Conservation (phyloP, 1,139 yeast genomes). For the Hansenula lynferdii region DNA sequence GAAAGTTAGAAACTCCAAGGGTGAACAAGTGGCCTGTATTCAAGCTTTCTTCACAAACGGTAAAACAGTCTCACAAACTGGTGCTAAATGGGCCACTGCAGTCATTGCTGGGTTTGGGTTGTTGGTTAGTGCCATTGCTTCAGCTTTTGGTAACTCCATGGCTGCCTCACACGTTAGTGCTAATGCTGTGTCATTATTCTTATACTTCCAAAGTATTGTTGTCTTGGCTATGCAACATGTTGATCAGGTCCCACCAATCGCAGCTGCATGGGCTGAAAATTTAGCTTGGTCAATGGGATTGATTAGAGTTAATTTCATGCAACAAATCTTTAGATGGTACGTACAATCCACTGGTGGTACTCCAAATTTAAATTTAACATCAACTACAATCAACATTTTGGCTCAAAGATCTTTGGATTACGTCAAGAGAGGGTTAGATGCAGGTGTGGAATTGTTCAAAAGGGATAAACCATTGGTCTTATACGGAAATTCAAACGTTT, state of each 20-base stretch:
- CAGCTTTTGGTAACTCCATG: conserved; percentile 72
- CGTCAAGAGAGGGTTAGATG: conserved; percentile 17
- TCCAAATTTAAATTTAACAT: conserved; percentile 56
- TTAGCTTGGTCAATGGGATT: conserved; percentile 86
- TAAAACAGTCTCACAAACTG: conserved; percentile 67
- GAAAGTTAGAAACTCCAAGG: conserved; percentile 33
- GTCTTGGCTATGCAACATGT: conserved; percentile 70
- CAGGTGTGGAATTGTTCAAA: conserved; percentile 18
- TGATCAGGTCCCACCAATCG: conserved; percentile 73
- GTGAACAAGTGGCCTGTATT: conserved; percentile 54
- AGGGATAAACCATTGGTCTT: conserved; percentile 29
- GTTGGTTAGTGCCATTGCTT: conserved; percentile 59
- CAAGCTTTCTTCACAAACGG: conserved; percentile 70
- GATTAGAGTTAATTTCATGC: conserved; percentile 65
- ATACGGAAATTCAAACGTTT: conserved; percentile 41
- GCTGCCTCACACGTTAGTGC: conserved; percentile 79
- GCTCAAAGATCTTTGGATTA: conserved; percentile 58
- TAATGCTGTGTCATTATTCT: conserved; percentile 65
- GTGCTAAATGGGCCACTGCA: conserved; percentile 84
- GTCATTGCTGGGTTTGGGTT: conserved; percentile 76
- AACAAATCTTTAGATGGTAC: conserved; percentile 74
- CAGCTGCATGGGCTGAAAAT: conserved; percentile 76
- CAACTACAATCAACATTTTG: conserved; percentile 54
- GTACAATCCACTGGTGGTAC: conserved; percentile 76
- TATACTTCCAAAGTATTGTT: conserved; percentile 75